A percentile compares a stretch with the other conserved stretches of the same genome.
Conservation (phyloP, 2,329 filamentous ascomycete species). For the Alternaria gaisen region DNA sequence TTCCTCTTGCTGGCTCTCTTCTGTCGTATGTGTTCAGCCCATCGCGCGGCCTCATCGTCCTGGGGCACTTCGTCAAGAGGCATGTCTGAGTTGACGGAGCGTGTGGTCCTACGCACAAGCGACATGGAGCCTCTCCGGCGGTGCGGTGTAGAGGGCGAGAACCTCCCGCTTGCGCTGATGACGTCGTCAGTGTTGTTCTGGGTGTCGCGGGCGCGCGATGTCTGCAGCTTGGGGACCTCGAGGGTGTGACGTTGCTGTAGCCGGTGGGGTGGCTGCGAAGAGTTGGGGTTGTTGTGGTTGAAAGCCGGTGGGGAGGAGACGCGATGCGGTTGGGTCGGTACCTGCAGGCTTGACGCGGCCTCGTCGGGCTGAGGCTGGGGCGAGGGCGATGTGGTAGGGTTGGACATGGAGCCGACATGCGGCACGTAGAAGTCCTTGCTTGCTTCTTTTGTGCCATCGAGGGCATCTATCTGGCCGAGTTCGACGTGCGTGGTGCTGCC, state of each 20-base stretch:
- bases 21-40: slow-evolving; percentile 91
- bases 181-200: slow-evolving; percentile 63
- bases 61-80: slow-evolving; percentile 83
- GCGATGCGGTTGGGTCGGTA: slow-evolving; percentile 54
- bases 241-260: slow-evolving; percentile 87
- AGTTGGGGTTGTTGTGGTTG: slow-evolving; percentile 61
- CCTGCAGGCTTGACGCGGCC: slow-evolving; percentile 47
- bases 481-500: slow-evolving; percentile 50
- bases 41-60: slow-evolving; percentile 89
- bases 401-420: slow-evolving; percentile 31
- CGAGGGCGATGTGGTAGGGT: slow-evolving; percentile 16
- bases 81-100: slow-evolving; percentile 84
- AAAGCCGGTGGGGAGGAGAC: slow-evolving; percentile 70
- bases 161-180: slow-evolving; percentile 77
- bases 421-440: slow-evolving; percentile 37
- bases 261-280: slow-evolving; percentile 62
- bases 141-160: slow-evolving; percentile 74
- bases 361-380: slow-evolving; percentile 25
- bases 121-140: slow-evolving; percentile 83
- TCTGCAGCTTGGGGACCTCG: slow-evolving; percentile 79
- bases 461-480: slow-evolving; percentile 40
- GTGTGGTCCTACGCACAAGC: slow-evolving; percentile 79
- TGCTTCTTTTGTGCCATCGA: slow-evolving; percentile 41
- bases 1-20: slow-evolving; percentile 88
- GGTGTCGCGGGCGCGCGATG: slow-evolving; percentile 72